Evolutionary conservation across 2,329 filamentous ascomycete genomes (phyloP).

Genomic region (Parafenestella ontariensis): DNA sequence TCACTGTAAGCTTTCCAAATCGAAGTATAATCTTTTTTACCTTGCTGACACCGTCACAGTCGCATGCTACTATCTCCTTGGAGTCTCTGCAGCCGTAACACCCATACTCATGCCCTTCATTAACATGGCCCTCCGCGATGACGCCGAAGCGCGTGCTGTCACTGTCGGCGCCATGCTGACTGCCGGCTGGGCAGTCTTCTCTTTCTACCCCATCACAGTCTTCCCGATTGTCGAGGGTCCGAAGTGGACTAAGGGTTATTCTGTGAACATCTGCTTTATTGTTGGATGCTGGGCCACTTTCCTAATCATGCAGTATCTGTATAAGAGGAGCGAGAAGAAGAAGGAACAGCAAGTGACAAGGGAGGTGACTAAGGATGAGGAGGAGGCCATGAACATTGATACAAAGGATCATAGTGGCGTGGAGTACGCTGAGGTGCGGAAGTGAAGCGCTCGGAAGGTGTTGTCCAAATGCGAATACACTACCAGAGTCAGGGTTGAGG

Average conservation of each 20-base stretch:
- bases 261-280: conserved; percentile 56
- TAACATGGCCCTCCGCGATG: conserved; percentile 48
- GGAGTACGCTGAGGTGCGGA: conserved; percentile 28
- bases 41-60: conserved; percentile 23
- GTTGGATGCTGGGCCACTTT: conserved; percentile 55
- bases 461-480: not conserved
- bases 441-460: conserved; percentile 2
- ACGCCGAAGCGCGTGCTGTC: conserved; percentile 58
- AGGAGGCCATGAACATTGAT: conserved; percentile 29
- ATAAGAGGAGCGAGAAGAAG: conserved; percentile 42
- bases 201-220: conserved; percentile 45
- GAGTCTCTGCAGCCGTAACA: conserved; percentile 44
- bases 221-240: conserved; percentile 49
- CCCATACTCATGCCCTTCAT: conserved; percentile 49
- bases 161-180: conserved; percentile 58
- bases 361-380: conserved; percentile 32
- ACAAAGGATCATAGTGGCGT: conserved; percentile 28
- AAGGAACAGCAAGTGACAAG: conserved; percentile 14
- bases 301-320: conserved; percentile 47
- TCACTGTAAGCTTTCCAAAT: conserved; percentile 33
- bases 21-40: not conserved
- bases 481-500: not conserved
- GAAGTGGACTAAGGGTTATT: conserved; percentile 59
- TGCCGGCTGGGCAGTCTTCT: conserved; percentile 44
- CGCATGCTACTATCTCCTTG: conserved; percentile 46